Evolutionary conservation across 2,329 filamentous ascomycete genomes (phyloP).

Genomic region (Aspergillus viridinutans): DNA sequence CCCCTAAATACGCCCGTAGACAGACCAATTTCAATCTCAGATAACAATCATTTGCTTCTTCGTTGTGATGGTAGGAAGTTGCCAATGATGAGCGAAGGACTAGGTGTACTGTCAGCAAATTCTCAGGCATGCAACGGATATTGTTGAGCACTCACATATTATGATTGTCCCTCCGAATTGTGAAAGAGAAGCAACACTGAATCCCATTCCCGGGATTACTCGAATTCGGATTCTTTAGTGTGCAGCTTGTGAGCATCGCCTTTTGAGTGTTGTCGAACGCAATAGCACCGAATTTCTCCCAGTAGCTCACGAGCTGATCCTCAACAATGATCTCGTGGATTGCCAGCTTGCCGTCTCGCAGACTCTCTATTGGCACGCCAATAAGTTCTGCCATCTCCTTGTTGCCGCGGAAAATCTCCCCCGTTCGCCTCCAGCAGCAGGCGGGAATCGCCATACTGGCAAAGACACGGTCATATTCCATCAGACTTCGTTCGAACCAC

Average conservation of each 20-base stretch:
- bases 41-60: conserved; percentile 35
- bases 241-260: conserved; percentile 89
- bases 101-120: conserved; percentile 34
- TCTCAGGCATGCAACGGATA: background rate
- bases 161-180: conserved; percentile 88
- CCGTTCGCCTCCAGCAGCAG: conserved; percentile 93
- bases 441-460: conserved; percentile 98
- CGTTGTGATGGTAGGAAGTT: conserved; percentile 91
- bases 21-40: background rate
- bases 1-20: background rate
- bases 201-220: conserved; percentile 62
- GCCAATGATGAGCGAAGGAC: conserved; percentile 89
- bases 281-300: conserved; percentile 98
- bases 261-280: conserved; percentile 94
- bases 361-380: conserved; percentile 80
- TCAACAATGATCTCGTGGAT: conserved; percentile 95
- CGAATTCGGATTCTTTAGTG: conserved; percentile 75
- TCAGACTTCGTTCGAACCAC: conserved; percentile 95
- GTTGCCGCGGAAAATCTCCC: conserved; percentile 95
- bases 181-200: conserved; percentile 96
- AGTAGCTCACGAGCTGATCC: conserved; percentile 91
- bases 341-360: conserved; percentile 90
- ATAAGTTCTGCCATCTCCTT: conserved; percentile 99
- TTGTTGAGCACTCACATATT: conserved; percentile 69
- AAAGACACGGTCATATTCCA: conserved; percentile 98